phyloP scores from a whole-genome alignment of 2,329 filamentous ascomycete genomes.

The Pezizomycotina sp. region DNA sequence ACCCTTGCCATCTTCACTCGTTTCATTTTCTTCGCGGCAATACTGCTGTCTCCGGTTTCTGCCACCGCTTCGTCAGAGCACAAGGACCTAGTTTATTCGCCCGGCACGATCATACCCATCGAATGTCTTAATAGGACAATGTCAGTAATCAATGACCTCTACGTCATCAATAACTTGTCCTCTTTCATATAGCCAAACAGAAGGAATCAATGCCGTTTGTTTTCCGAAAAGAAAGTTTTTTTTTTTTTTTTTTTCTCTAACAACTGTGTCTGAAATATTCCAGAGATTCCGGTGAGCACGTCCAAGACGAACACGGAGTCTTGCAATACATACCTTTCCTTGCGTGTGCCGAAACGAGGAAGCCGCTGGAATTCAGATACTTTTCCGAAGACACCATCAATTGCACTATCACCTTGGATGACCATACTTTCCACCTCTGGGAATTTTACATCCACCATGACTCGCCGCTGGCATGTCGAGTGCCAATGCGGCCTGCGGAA shows the following conservation, averaged over 20 bases:
- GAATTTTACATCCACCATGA: conserved; percentile 98
- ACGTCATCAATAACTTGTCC: too few relatives aligned
- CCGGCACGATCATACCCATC: too few relatives aligned
- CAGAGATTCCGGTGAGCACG: conserved; percentile 78
- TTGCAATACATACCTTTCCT: conserved; percentile 78
- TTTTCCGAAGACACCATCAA: conserved; percentile 53
- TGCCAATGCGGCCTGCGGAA: conserved; percentile 54
- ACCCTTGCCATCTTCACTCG: too few relatives aligned
- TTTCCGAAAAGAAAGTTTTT: too few relatives aligned
- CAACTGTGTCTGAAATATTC: too few relatives aligned
- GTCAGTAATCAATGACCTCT: conserved; percentile 5
- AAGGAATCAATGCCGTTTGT: too few relatives aligned
- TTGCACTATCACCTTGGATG: conserved; percentile 64
- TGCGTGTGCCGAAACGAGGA: conserved; percentile 69
- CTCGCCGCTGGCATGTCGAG: conserved; percentile 76
- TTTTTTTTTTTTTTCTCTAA: too few relatives aligned
- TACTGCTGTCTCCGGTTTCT: too few relatives aligned
- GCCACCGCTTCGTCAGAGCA: too few relatives aligned
- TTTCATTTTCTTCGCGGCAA: too few relatives aligned
- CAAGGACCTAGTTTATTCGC: too few relatives aligned
- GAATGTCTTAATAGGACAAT: conserved; percentile 18
- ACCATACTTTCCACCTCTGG: conserved; percentile 72
- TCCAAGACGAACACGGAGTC: conserved; percentile 67
- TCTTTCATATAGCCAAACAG: too few relatives aligned
- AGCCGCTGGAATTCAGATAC: conserved; percentile 71